phyloP scores from a whole-genome alignment of 805 yeast species.

The Torulaspora microellipsoides region DNA sequence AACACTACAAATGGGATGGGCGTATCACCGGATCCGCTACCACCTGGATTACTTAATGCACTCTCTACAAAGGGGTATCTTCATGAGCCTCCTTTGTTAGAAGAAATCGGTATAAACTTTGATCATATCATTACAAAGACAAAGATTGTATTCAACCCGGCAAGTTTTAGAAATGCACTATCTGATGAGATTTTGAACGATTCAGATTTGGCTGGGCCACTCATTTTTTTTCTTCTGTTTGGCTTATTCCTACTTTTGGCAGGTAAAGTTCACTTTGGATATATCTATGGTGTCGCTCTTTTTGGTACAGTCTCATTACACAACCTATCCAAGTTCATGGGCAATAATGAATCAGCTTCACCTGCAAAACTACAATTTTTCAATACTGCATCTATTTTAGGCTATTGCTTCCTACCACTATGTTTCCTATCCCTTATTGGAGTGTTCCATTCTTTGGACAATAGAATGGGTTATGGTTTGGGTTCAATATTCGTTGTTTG shows the following conservation, averaged over 20 bases:
- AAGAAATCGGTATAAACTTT: conserved; percentile 91
- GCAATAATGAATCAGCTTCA: conserved; percentile 41
- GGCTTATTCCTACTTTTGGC: conserved; percentile 78
- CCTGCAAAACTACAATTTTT: conserved; percentile 41
- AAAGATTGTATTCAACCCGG: conserved; percentile 77
- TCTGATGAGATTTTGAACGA: conserved; percentile 78
- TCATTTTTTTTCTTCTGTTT: conserved; percentile 79
- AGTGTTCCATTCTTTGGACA: conserved; percentile 72
- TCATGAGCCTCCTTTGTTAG: conserved; percentile 88
- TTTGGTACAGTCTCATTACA: conserved; percentile 86
- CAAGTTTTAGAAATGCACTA: conserved; percentile 44
- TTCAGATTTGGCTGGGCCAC: conserved; percentile 92
- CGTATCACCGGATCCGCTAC: conserved; percentile 39
- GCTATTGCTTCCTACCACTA: conserved; percentile 88
- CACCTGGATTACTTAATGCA: conserved; percentile 83
- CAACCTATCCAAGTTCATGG: conserved; percentile 81
- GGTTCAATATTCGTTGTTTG: conserved; percentile 69
- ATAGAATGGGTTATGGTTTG: conserved; percentile 63
- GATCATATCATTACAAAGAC: conserved; percentile 82
- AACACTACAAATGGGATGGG: conserved; percentile 16
- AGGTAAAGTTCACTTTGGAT: conserved; percentile 95
- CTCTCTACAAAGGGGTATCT: conserved; percentile 90
- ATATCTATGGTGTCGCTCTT: conserved; percentile 91
- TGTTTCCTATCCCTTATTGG: conserved; percentile 57
- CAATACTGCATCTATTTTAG: conserved; percentile 86